Percentiles rank a stretch among this genome's conserved stretches.
Conservation (phyloP, 805 yeast species). For the Nakazawaea laoshanensis region DNA sequence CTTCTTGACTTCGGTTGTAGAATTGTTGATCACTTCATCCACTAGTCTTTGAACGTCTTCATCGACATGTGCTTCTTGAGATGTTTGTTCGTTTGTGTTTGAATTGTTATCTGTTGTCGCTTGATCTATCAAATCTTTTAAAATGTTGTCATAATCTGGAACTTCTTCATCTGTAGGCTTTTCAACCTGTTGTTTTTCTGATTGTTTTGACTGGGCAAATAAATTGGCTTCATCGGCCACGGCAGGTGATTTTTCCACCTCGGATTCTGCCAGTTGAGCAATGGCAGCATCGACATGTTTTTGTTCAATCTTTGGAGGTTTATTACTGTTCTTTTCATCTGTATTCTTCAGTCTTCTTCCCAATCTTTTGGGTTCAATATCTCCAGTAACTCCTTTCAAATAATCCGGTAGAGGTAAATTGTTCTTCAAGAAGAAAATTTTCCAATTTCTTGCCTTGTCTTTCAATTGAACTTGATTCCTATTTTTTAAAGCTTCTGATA, state of each 20-base stretch:
- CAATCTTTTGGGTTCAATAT: slow-evolving; percentile 30
- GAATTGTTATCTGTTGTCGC: slow-evolving; percentile 3
- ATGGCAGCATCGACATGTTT: slow-evolving; percentile 9
- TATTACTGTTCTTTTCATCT: slow-evolving; percentile 3
- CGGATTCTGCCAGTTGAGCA: slow-evolving; percentile 2
- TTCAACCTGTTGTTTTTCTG: slow-evolving; percentile 1
- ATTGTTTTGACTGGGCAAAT: not conserved
- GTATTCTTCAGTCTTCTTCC: not conserved
- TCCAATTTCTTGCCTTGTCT: slow-evolving; percentile 96
- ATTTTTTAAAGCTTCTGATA: slow-evolving; percentile 76
- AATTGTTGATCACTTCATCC: slow-evolving; percentile 5
- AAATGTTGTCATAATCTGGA: slow-evolving; percentile 10
- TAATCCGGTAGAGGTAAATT: slow-evolving; percentile 75
- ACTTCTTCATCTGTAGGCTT: slow-evolving; percentile 15
- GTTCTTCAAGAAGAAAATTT: slow-evolving; percentile 71
- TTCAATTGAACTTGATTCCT: slow-evolving; percentile 88
- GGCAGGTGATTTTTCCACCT: not conserved
- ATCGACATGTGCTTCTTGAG: not conserved
- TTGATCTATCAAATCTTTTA: slow-evolving; percentile 9
- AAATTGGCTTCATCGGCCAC: not conserved
- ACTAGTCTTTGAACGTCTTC: slow-evolving; percentile 22
- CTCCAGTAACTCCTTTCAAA: slow-evolving; percentile 82
- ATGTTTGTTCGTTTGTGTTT: not conserved
- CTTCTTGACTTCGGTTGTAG: not conserved
- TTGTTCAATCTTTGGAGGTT: slow-evolving; percentile 9